These are phyloP conservation scores for Drosera spatulata DNA, from an alignment of 179 eudicot species.

Conservation along the genomic window DNA sequence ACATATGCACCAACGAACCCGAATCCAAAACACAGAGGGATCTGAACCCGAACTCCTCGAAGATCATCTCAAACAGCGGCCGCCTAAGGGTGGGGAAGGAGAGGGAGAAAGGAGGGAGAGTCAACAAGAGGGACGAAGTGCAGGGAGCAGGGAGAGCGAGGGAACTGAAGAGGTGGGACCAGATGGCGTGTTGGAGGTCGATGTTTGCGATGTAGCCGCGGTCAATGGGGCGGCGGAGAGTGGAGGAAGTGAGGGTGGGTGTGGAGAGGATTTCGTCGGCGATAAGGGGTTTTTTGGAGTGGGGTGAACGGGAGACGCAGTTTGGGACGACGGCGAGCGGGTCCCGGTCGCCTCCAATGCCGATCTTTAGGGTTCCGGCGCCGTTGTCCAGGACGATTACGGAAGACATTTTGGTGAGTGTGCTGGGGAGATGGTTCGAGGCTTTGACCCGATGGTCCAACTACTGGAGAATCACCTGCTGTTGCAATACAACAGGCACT, in stretches of 20 bases:
- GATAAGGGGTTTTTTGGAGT: slow-evolving; percentile 38
- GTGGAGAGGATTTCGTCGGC: slow-evolving; percentile 44
- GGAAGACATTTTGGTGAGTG: slow-evolving; percentile 2
- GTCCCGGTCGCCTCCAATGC: slow-evolving; percentile 71
- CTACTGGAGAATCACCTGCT: no score
- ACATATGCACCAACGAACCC: slow-evolving; percentile 53
- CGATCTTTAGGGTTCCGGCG: slow-evolving; percentile 67
- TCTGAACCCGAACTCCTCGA: slow-evolving; percentile 67
- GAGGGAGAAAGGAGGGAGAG: slow-evolving; percentile 57
- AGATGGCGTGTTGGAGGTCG: slow-evolving; percentile 68
- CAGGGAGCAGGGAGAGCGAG: slow-evolving; percentile 16
- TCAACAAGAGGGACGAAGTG: slow-evolving; percentile 51
- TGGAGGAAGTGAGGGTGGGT: slow-evolving; percentile 64
- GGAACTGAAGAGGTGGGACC: slow-evolving; percentile 68
- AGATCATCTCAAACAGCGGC: slow-evolving; percentile 49
- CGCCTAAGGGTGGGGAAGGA: slow-evolving; percentile 54
- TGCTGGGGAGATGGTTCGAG: no score
- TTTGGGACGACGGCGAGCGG: slow-evolving; percentile 61
- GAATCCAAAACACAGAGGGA: slow-evolving; percentile 58
- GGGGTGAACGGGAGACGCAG: slow-evolving; percentile 47
- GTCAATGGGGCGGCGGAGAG: slow-evolving; percentile 84
- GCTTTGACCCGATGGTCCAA: no score
- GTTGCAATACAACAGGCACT: no score
- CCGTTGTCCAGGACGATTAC: slow-evolving; percentile 92
- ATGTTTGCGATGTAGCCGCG: slow-evolving; percentile 79